Evolutionary conservation across 2,329 filamentous ascomycete species (phyloP).

Genomic region (Colletotrichum sp.): DNA sequence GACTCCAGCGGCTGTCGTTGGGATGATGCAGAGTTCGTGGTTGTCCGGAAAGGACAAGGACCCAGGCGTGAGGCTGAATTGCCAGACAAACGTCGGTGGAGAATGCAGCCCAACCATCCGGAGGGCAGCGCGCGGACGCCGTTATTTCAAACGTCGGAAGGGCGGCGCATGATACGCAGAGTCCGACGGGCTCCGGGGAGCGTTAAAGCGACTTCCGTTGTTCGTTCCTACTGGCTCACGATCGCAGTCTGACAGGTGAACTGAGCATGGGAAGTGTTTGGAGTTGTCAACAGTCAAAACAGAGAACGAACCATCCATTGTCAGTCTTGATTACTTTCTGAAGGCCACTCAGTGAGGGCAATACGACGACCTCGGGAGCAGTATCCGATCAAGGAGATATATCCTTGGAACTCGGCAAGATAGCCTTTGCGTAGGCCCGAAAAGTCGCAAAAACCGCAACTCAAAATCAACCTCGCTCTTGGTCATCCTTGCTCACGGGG

Average conservation of each 20-base stretch:
- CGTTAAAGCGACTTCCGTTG: not conserved
- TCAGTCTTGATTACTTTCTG: not conserved
- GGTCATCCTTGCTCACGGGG: not conserved
- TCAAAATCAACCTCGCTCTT: not conserved
- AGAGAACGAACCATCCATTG: not conserved
- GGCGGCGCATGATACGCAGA: not conserved
- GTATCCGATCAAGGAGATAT: not conserved
- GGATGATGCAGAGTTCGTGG: slow-evolving; percentile 14
- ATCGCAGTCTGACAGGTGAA: not conserved
- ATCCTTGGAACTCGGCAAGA: not conserved
- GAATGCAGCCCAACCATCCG: not conserved
- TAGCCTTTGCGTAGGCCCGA: not conserved
- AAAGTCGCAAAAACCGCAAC: not conserved
- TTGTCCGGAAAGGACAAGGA: not conserved
- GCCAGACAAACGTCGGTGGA: not conserved
- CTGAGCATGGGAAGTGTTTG: not conserved
- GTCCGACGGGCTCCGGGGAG: not conserved
- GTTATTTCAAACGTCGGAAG: not conserved
- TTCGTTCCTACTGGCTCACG: not conserved
- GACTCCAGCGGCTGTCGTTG: not conserved
- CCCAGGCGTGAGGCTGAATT: not conserved
- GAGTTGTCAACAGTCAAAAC: not conserved
- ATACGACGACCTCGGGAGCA: not conserved
- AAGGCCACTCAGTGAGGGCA: not conserved
- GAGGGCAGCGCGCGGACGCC: not conserved